A percentile compares a stretch with the other conserved stretches of the same genome.
phyloP scores from a whole-genome alignment of 805 yeast species.

The Saitoella complicata region DNA sequence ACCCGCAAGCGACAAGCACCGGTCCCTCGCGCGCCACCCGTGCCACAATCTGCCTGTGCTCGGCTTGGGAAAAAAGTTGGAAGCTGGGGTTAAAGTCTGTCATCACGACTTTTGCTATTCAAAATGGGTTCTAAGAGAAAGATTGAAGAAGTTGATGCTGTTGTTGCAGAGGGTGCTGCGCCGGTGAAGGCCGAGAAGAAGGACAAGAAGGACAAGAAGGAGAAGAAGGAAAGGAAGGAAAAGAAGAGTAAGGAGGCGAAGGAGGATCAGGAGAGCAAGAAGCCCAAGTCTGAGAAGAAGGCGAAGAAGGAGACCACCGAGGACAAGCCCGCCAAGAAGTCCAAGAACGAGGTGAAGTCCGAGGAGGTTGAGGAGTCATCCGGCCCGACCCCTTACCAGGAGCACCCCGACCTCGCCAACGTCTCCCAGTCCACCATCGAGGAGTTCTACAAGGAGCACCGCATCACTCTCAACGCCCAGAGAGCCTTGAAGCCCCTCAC shows the following conservation, averaged over 20 bases:
- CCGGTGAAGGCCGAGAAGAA: background rate
- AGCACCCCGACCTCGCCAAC: conserved; percentile 13
- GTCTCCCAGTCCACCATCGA: conserved; percentile 23
- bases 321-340: conserved; percentile 17
- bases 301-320: conserved; percentile 27
- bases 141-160: background rate
- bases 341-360: conserved; percentile 2
- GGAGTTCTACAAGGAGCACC: conserved; percentile 49
- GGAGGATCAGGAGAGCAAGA: conserved; percentile 16
- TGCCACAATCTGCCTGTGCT: no score
- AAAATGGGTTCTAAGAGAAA: background rate
- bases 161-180: background rate
- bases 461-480: conserved; percentile 66
- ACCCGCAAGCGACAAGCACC: no score
- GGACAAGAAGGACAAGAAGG: conserved; percentile 4
- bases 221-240: conserved; percentile 18
- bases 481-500: conserved; percentile 46
- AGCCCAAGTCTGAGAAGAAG: background rate
- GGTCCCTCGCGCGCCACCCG: no score
- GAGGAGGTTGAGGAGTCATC: conserved; percentile 20
- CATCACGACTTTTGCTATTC: background rate
- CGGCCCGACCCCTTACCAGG: conserved; percentile 30
- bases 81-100: no score
- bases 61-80: no score
- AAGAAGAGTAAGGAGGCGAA: conserved; percentile 18